Conservation (phyloP, 164 flowering plant genomes). For the Chloranthus sessilifolius region DNA sequence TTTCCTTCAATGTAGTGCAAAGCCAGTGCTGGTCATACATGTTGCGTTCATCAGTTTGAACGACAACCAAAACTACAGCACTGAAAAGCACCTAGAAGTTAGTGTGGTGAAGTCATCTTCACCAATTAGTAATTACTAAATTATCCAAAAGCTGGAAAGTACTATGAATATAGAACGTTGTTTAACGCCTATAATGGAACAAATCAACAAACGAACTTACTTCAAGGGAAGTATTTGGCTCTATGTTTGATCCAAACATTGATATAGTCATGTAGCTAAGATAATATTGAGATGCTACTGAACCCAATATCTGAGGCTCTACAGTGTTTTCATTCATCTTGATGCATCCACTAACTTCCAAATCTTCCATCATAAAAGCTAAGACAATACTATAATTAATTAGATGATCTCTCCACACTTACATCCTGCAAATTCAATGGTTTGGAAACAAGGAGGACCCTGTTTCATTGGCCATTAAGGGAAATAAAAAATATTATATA, state of each 20-base stretch:
- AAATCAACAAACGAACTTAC: slow-evolving; percentile 49
- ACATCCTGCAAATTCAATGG: too few species aligned
- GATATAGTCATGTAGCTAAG: slow-evolving; percentile 90
- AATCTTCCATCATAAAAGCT: too few species aligned
- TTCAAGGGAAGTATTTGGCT: slow-evolving; percentile 84
- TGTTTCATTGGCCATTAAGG: too few species aligned
- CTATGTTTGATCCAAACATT: slow-evolving; percentile 94
- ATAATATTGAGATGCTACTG: slow-evolving; percentile 95
- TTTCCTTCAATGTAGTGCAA: slow-evolving; percentile 51
- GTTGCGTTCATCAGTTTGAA: slow-evolving; percentile 84
- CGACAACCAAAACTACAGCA: slow-evolving; percentile 81
- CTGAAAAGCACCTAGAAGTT: slow-evolving; percentile 36
- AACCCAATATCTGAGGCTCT: slow-evolving; percentile 79
- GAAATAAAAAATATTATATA: too few species aligned
- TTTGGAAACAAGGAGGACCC: too few species aligned
- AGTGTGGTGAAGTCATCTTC: too few species aligned
- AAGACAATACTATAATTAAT: too few species aligned
- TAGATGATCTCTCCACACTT: too few species aligned
- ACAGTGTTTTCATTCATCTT: slow-evolving; percentile 72
- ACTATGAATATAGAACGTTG: too few species aligned
- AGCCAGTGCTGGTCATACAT: slow-evolving; percentile 99
- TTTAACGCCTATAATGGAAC: neutral
- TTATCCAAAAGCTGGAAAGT: too few species aligned
- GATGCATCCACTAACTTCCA: slow-evolving; percentile 95
- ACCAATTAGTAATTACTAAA: too few species aligned